Conservation (phyloP, 2,329 filamentous ascomycete species). For the Phyllosticta paracitricarpa region DNA sequence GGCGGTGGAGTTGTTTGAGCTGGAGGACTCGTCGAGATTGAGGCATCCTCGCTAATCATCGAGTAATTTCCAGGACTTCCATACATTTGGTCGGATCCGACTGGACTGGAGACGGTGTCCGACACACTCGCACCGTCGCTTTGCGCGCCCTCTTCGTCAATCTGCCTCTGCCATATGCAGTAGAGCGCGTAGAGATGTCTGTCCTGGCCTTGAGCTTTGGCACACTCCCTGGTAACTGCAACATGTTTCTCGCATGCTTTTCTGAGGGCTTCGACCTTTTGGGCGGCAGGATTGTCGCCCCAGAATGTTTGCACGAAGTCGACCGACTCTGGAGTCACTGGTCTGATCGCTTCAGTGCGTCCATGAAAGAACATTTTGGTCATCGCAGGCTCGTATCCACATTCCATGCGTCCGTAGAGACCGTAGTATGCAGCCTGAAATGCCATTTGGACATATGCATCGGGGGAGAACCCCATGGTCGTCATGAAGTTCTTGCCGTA, state of each 20-base stretch:
- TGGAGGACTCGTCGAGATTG: slow-evolving; percentile 42
- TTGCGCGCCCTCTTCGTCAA: slow-evolving; percentile 60
- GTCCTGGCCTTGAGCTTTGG: slow-evolving; percentile 84
- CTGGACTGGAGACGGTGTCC: slow-evolving; percentile 40
- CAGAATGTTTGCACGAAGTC: slow-evolving; percentile 90
- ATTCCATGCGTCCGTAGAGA: slow-evolving; percentile 85
- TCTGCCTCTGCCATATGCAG: slow-evolving; percentile 83
- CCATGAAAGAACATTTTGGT: slow-evolving; percentile 91
- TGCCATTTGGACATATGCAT: slow-evolving; percentile 98
- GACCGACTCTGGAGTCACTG: slow-evolving; percentile 73
- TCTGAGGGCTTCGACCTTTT: slow-evolving; percentile 77
- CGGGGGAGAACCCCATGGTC: slow-evolving; percentile 90
- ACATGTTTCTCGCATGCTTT: slow-evolving; percentile 79
- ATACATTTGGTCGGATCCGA: slow-evolving; percentile 21
- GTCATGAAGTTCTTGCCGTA: slow-evolving; percentile 99
- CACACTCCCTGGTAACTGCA: slow-evolving; percentile 68
- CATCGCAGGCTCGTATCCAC: slow-evolving; percentile 97
- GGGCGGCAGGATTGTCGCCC: slow-evolving; percentile 72
- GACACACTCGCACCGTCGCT: slow-evolving; percentile 47
- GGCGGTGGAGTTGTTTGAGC: slow-evolving; percentile 30
- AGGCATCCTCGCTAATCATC: slow-evolving; percentile 39
- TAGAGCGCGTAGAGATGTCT: slow-evolving; percentile 89
- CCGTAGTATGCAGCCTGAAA: slow-evolving; percentile 98
- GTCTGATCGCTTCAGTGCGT: slow-evolving; percentile 84
- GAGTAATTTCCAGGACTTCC: slow-evolving; percentile 48